These are phyloP conservation scores for Cyberlindnera meyerae DNA, from an alignment of 805 yeast genomes.

Conservation along the genomic window DNA sequence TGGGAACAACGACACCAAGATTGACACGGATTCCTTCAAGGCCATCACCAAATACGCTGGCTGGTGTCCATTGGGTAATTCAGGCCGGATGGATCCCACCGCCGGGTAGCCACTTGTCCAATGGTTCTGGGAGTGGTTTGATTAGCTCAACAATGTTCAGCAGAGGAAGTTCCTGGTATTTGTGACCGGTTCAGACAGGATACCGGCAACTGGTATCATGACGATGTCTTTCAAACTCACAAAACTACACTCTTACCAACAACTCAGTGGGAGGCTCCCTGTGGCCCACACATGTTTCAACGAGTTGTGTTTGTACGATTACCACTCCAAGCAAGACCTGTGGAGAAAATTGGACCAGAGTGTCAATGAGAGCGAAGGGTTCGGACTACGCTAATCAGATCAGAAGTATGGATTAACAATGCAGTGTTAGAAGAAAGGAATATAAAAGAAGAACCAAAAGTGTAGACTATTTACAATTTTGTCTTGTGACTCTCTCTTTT, in stretches of 20 bases:
- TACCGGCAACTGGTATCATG: conserved; percentile 90
- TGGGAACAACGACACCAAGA: conserved; percentile 61
- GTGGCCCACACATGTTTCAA: conserved; percentile 94
- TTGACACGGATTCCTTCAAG: conserved; percentile 63
- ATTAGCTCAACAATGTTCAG: conserved; percentile 35
- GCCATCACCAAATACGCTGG: conserved; percentile 73
- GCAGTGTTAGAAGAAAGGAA: conserved; percentile 17
- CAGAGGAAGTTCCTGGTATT: conserved; percentile 68
- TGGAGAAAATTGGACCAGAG: conserved; percentile 59
- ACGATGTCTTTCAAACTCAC: conserved; percentile 71
- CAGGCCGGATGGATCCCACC: too few species aligned
- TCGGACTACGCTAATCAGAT: conserved; percentile 50
- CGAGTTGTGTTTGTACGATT: conserved; percentile 74
- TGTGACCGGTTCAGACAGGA: conserved; percentile 85
- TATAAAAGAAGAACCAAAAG: conserved; percentile 18
- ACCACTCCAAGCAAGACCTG: conserved; percentile 50
- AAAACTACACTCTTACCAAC: conserved; percentile 33
- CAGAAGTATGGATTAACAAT: too few species aligned
- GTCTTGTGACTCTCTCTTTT: conserved; percentile 11
- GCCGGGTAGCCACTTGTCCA: conserved; percentile 43
- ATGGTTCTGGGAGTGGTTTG: conserved; percentile 89
- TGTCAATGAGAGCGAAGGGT: conserved; percentile 76
- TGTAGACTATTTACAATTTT: conserved; percentile 19
- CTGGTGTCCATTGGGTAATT: conserved; percentile 44
- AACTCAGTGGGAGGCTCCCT: conserved; percentile 49